These are phyloP conservation scores for Oenanthe javanica DNA, from an alignment of 140 eudicot genomes.

Conservation along the genomic window DNA sequence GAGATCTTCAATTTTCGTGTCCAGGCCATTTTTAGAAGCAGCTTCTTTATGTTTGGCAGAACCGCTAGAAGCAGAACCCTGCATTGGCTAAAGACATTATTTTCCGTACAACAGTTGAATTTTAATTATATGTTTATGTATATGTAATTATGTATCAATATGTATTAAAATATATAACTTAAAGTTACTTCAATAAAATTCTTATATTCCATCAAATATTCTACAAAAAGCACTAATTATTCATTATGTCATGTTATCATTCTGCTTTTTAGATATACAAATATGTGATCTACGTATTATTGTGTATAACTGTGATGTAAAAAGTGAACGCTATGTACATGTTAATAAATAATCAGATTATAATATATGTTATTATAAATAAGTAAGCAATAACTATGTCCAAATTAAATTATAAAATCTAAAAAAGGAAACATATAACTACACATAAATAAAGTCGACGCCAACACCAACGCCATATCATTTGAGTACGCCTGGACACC, in stretches of 20 bases:
- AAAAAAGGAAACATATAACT: neutral
- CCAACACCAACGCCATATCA: neutral
- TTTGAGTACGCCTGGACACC: too few species aligned
- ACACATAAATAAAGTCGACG: neutral
- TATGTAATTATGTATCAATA: too few species aligned
- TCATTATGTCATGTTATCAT: neutral
- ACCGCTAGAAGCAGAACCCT: conserved; percentile 41
- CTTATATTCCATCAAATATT: neutral
- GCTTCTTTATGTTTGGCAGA: conserved; percentile 31
- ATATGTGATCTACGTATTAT: neutral
- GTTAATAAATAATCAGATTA: too few species aligned
- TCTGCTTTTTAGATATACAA: neutral
- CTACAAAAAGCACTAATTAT: neutral
- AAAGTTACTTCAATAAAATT: neutral
- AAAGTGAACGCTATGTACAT: neutral
- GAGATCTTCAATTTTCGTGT: conserved; percentile 40
- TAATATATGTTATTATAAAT: neutral
- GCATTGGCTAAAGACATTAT: conserved; percentile 25
- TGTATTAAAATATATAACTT: neutral
- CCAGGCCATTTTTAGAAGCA: conserved; percentile 27
- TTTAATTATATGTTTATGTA: neutral
- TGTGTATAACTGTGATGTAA: neutral
- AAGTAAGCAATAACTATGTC: neutral
- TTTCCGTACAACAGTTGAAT: conserved; percentile 14
- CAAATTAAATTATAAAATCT: too few species aligned